Evolutionary conservation across 108 stramenopile species (phyloP), one percentile per base, ranked within the genome.

Genomic region (Cafeteria roenbergensis): DNA sequence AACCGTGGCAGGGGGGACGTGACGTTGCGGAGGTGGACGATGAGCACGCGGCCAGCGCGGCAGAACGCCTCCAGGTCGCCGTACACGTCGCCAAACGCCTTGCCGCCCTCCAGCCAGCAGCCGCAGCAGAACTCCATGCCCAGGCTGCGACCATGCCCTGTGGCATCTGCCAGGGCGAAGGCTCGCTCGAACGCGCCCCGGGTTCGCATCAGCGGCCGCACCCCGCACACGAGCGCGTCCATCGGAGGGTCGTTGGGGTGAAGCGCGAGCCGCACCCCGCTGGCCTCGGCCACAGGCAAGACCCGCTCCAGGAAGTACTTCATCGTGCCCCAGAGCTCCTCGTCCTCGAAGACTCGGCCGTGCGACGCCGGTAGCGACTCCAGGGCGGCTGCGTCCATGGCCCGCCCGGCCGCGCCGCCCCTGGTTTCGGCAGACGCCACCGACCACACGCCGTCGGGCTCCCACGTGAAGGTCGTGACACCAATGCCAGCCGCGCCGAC

Each of bases 91-190:
- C 42, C 42, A 17, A 48, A 48, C 17, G 12, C 42, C 42, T 48
- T 48, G 42, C 42, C 42, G 17, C 42, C 42, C 42, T 48, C 42
- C 17, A 48, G 42, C 42, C 42, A 48, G 42, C 42, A 48, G 42
- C 42, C 42, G 42, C 42, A 48, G 42, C 42, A 48, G 42, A 48
- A 48, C 42, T 48, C 42, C 42, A 48, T 48, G 42, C 42, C 42
- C 42, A 48, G 42, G 12, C 42, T 12, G 17, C 12, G 42, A 17
- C n/a, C n/a, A n/a, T n/a, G n/a, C n/a, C n/a, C n/a, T n/a, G 42
- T 12, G 42, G 6, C 42, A 6, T 48, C 17, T 12, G 42, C 42
- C 12, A 48, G 6, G 6, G 12, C 17, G 17, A 48, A 48, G 42
- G 17, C 42, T 17, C 42, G 6, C 42, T 48, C 42, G 42, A 12